Evolutionary conservation across 768 basidiomycete genomes (phyloP).

Genomic region (Exsudoporus frostii): DNA sequence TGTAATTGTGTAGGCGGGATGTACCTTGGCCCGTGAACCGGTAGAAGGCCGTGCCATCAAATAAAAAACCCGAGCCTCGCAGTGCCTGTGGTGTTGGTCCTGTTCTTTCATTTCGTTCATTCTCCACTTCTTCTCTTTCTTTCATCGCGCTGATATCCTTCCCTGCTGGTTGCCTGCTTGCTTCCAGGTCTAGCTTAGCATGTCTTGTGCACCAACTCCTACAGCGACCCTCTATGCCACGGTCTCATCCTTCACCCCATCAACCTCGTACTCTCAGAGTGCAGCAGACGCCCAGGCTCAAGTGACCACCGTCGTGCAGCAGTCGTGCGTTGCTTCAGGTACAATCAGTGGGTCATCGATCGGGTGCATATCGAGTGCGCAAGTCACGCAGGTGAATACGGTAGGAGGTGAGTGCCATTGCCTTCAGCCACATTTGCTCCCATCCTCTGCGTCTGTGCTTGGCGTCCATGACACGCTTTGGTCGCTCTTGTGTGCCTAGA

Average conservation of each 20-base stretch:
- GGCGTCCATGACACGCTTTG: slow-evolving; percentile 15
- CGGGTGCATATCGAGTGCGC: slow-evolving; percentile 28
- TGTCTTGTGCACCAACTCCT: slow-evolving; percentile 42
- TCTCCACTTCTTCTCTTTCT: neutral
- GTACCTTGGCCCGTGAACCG: neutral
- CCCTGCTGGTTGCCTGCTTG: neutral
- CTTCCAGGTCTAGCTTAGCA: slow-evolving; percentile 3
- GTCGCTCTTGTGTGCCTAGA: neutral
- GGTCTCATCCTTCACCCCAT: slow-evolving; percentile 33
- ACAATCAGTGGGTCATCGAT: slow-evolving; percentile 24
- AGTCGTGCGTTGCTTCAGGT: slow-evolving; percentile 33
- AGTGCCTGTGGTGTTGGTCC: neutral
- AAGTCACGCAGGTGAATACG: slow-evolving; percentile 31
- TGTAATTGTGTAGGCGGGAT: neutral
- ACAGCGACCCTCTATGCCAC: slow-evolving; percentile 42
- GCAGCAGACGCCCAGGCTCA: slow-evolving; percentile 30
- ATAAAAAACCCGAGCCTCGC: neutral
- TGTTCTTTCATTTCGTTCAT: neutral
- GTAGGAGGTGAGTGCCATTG: slow-evolving; percentile 32
- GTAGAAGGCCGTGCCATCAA: neutral
- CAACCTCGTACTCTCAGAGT: slow-evolving; percentile 38
- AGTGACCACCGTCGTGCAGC: slow-evolving; percentile 32
- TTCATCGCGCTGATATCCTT: neutral
- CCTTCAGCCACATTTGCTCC: neutral
- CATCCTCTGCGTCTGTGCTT: neutral